Evolutionary conservation across 306 rosid species (phyloP).

Genomic region (Pachyrhizus erosus): DNA sequence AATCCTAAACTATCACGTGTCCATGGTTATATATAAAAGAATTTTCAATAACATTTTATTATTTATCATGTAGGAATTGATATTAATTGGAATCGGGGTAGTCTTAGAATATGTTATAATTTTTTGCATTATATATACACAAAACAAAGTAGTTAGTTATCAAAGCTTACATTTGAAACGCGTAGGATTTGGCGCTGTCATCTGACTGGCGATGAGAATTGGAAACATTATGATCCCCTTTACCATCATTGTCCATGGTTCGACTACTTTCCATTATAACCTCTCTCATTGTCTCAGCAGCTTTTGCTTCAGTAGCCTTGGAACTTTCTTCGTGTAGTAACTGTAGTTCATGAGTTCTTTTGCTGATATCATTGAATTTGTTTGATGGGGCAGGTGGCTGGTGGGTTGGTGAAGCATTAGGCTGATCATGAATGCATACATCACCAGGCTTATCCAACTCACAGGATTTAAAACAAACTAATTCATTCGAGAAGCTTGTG

Average conservation of each 20-base stretch:
- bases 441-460: slow-evolving; percentile 56
- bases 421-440: slow-evolving; percentile 7
- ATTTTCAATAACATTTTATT: too few relatives aligned
- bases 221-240: slow-evolving; percentile 30
- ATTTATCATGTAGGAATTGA: too few relatives aligned
- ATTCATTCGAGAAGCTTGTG: slow-evolving; percentile 78
- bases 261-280: slow-evolving; percentile 64
- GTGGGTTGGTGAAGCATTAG: slow-evolving; percentile 41
- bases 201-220: slow-evolving; percentile 39
- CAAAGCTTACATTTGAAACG: slow-evolving; percentile 72
- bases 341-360: slow-evolving; percentile 9
- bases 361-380: slow-evolving; percentile 49
- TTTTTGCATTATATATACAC: background rate
- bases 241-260: slow-evolving; percentile 30
- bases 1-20: background rate
- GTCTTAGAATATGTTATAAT: too few relatives aligned
- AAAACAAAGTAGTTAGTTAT: background rate
- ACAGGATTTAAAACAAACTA: slow-evolving; percentile 27
- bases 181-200: slow-evolving; percentile 65
- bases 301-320: slow-evolving; percentile 57
- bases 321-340: slow-evolving; percentile 38
- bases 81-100: too few relatives aligned
- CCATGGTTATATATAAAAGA: too few relatives aligned
- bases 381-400: slow-evolving; percentile 39
- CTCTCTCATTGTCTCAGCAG: slow-evolving; percentile 82